Percentiles rank a stretch among this genome's conserved stretches.
Conservation (phyloP, 345 rosid species). For the Populus nigra region DNA sequence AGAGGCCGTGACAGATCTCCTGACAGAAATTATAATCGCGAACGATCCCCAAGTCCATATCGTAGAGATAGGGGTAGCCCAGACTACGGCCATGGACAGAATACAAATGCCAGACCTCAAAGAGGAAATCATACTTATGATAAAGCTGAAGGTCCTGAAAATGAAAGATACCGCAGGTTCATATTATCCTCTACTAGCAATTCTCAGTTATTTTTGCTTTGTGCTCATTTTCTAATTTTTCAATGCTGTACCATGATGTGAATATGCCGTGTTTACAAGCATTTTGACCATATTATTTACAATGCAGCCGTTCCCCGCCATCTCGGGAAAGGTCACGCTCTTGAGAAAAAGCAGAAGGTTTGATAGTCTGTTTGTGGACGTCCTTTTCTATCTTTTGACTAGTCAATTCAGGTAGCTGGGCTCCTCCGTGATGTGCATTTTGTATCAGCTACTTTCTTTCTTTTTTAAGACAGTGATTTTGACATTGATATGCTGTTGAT, state of each 20-base stretch:
- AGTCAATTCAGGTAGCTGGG: background rate
- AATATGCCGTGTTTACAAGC: background rate
- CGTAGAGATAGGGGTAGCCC: conserved; percentile 7
- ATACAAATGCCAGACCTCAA: conserved; percentile 6
- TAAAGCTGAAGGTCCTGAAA: background rate
- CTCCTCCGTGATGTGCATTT: background rate
- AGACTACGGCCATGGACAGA: conserved; percentile 4
- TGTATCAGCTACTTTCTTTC: background rate
- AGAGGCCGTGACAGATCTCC: conserved; percentile 58
- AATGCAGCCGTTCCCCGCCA: background rate
- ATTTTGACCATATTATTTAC: background rate
- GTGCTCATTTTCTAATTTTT: background rate
- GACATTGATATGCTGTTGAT: background rate
- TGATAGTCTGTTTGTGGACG: background rate
- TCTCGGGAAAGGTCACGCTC: background rate
- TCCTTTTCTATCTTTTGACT: background rate
- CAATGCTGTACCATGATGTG: background rate
- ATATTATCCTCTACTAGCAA: background rate
- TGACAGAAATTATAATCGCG: conserved; percentile 16
- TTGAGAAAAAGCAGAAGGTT: background rate
- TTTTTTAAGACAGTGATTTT: background rate
- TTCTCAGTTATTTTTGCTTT: background rate
- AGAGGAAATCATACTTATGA: background rate
- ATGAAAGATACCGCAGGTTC: background rate
- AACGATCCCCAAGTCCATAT: conserved; percentile 2